phyloP scores from a whole-genome alignment of 192 early-diverging fungal species.

The Piromyces finnis region DNA sequence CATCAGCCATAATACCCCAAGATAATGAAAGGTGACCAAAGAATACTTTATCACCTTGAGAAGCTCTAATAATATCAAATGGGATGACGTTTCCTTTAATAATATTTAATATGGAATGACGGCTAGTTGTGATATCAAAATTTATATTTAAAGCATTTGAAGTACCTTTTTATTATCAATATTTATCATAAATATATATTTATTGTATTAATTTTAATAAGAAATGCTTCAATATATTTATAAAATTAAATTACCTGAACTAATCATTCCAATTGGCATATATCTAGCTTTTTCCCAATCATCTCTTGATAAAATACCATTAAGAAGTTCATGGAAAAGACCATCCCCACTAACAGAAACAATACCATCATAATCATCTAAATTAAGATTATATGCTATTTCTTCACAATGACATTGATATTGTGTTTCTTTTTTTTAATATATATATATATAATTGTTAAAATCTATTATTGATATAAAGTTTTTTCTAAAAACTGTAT shows the following conservation, averaged over 20 bases:
- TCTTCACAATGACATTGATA: conserved; percentile 36
- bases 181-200: too few relatives aligned
- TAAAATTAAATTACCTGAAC: not conserved
- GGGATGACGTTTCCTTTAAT: not conserved
- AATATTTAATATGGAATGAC: not conserved
- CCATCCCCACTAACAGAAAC: conserved; percentile 63
- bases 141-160: not conserved
- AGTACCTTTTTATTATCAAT: not conserved
- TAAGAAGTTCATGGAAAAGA: conserved; percentile 60
- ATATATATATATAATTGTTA: too few relatives aligned
- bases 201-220: too few relatives aligned
- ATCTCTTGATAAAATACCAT: conserved; percentile 52
- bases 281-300: conserved; percentile 36
- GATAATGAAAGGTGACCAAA: not conserved
- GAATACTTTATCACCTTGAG: not conserved
- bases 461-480: too few relatives aligned
- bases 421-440: conserved; percentile 26
- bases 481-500: too few relatives aligned
- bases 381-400: conserved; percentile 33
- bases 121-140: not conserved
- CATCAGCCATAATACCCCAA: not conserved
- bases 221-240: too few relatives aligned
- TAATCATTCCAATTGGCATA: conserved; percentile 18
- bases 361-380: conserved; percentile 32
- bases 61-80: not conserved